phyloP scores from a whole-genome alignment of 1,284 basidiomycete species.

The Anthracocystis setariae region DNA sequence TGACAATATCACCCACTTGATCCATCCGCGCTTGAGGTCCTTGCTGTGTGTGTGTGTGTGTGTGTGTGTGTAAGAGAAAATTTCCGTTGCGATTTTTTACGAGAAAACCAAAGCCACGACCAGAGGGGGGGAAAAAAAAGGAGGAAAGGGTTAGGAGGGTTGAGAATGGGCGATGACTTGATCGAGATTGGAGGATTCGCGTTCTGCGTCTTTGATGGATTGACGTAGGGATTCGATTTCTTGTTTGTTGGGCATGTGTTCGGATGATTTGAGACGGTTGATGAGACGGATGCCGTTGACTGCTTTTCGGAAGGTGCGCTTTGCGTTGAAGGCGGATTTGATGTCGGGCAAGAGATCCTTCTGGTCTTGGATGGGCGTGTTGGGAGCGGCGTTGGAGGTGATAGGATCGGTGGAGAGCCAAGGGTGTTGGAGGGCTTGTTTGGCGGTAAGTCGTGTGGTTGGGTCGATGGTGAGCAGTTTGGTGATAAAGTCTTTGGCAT shows the following conservation, averaged over 20 bases:
- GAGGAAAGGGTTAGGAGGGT: neutral
- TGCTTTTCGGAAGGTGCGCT: conserved; percentile 63
- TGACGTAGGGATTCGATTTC: conserved; percentile 46
- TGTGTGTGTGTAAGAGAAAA: too few relatives aligned
- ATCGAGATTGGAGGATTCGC: conserved; percentile 48
- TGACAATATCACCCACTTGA: too few relatives aligned
- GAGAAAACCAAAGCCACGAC: neutral
- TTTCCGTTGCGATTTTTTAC: conserved; percentile 11
- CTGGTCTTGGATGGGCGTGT: conserved; percentile 20
- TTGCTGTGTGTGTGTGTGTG: too few relatives aligned
- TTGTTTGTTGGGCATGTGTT: conserved; percentile 38
- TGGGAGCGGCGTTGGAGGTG: neutral
- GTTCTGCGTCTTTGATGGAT: conserved; percentile 47
- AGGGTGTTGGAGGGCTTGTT: conserved; percentile 57
- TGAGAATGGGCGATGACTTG: conserved; percentile 31
- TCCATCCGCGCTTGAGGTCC: too few relatives aligned
- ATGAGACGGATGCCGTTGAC: conserved; percentile 64
- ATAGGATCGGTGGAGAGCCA: conserved; percentile 50
- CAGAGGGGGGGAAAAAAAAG: neutral
- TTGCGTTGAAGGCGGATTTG: conserved; percentile 67
- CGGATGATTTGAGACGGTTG: conserved; percentile 49
- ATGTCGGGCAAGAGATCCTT: conserved; percentile 65
- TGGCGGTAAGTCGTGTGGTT: conserved; percentile 54
- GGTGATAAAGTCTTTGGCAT: conserved; percentile 64
- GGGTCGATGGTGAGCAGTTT: conserved; percentile 63